phyloP scores from a whole-genome alignment of 495 filamentous ascomycete genomes.

The Penicillium paradoxum region DNA sequence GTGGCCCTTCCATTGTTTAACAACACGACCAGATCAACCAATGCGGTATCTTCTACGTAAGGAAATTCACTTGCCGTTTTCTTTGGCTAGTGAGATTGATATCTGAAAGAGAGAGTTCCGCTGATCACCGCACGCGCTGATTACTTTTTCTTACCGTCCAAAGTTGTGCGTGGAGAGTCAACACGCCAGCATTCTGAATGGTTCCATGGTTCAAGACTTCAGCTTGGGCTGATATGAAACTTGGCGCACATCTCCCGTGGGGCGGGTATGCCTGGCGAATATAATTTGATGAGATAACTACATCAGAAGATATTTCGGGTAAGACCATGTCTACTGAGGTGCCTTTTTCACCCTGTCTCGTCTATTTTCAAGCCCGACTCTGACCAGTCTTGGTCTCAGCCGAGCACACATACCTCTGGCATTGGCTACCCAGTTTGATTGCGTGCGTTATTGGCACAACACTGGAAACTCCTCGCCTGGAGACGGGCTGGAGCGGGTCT shows the following conservation, averaged over 20 bases:
- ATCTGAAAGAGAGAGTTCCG: background rate
- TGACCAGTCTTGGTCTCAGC: background rate
- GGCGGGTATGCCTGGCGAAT: background rate
- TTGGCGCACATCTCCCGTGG: background rate
- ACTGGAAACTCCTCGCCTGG: background rate
- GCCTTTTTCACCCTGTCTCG: background rate
- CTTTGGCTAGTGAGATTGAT: background rate
- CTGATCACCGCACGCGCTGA: background rate
- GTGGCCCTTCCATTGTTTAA: slow-evolving; percentile 7
- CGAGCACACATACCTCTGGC: background rate
- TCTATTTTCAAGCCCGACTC: background rate
- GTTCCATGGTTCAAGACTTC: background rate
- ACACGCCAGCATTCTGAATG: background rate
- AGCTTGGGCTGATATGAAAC: background rate
- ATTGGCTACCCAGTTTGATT: background rate
- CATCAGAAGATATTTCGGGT: too few relatives aligned
- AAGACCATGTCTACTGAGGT: background rate
- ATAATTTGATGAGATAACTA: background rate
- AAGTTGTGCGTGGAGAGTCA: background rate
- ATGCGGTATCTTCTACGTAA: slow-evolving; percentile 2
- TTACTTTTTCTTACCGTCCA: background rate
- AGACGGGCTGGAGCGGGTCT: background rate
- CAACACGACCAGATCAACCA: background rate
- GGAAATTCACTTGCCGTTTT: background rate
- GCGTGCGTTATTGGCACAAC: background rate